Conservation (phyloP, 2,329 filamentous ascomycete species). For the Diaporthe aspalathi region DNA sequence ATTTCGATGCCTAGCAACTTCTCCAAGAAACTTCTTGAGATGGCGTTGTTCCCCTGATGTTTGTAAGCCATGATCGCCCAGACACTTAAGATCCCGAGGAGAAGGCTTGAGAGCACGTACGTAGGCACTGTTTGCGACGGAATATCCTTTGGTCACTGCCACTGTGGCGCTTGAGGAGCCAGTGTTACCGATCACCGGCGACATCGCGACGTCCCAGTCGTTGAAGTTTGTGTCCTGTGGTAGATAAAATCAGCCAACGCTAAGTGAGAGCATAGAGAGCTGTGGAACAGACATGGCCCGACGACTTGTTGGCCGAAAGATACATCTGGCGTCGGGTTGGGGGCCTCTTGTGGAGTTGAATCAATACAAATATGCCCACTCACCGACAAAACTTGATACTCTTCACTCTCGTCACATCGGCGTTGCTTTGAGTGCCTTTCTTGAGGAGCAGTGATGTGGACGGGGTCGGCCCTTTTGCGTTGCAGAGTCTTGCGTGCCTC, state of each 20-base stretch:
- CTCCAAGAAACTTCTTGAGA: not conserved
- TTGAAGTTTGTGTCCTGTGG: constrained; percentile 47
- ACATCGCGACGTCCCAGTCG: constrained; percentile 54
- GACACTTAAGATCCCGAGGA: no score
- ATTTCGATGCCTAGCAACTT: constrained; percentile 42
- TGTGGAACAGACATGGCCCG: not conserved
- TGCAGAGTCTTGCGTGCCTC: constrained; percentile 32
- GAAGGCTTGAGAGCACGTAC: constrained; percentile 40
- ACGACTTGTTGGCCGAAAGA: not conserved
- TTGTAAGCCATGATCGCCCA: not conserved
- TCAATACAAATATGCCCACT: not conserved
- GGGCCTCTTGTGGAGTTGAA: no score
- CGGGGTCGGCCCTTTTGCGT: constrained; percentile 13
- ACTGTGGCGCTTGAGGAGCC: constrained; percentile 46
- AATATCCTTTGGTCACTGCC: constrained; percentile 48
- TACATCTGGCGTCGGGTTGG: no score
- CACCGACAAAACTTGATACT: constrained; percentile 43
- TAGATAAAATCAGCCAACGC: constrained; percentile 38
- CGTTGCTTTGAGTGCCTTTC: not conserved
- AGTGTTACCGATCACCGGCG: constrained; percentile 48
- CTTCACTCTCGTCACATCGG: constrained; percentile 42
- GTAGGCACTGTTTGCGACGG: constrained; percentile 48
- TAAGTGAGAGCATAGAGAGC: not conserved
- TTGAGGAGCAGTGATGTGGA: not conserved
- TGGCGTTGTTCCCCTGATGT: not conserved